A percentile compares a stretch with the other conserved stretches of the same genome.
Conservation (phyloP, 306 rosid species). For the Hylodesmum podocarpum region DNA sequence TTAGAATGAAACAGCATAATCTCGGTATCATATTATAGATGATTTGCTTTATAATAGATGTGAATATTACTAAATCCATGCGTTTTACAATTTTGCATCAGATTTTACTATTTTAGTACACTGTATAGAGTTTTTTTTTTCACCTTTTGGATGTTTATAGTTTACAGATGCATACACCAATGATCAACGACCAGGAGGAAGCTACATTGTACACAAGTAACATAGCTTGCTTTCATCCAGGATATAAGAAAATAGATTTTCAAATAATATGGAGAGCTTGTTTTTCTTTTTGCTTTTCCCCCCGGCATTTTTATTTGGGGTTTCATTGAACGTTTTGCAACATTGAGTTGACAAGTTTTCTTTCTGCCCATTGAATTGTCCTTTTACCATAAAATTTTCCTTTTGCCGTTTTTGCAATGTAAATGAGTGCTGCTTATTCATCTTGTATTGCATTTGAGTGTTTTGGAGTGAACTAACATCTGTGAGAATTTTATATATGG, state of each 20-base stretch:
- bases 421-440: slow-evolving; percentile 39
- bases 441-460: slow-evolving; percentile 22
- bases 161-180: slow-evolving; percentile 31
- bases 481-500: neutral
- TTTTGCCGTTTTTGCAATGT: slow-evolving; percentile 24
- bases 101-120: neutral
- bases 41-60: neutral
- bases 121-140: neutral
- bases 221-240: slow-evolving; percentile 29
- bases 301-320: slow-evolving; percentile 41
- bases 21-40: neutral
- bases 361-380: neutral
- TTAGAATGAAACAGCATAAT: neutral
- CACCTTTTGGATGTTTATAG: slow-evolving; percentile 17
- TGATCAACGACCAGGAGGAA: slow-evolving; percentile 12
- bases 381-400: neutral
- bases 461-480: slow-evolving; percentile 22
- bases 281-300: neutral
- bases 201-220: slow-evolving; percentile 31
- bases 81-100: neutral
- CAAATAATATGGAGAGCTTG: slow-evolving; percentile 17
- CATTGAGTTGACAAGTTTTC: slow-evolving; percentile 31
- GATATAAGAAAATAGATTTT: slow-evolving; percentile 24
- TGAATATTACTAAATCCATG: neutral
- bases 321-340: slow-evolving; percentile 25